Base-by-base conservation (phyloP, 2,329 filamentous ascomycete genomes). In the Leptodontidium sp. region DNA sequence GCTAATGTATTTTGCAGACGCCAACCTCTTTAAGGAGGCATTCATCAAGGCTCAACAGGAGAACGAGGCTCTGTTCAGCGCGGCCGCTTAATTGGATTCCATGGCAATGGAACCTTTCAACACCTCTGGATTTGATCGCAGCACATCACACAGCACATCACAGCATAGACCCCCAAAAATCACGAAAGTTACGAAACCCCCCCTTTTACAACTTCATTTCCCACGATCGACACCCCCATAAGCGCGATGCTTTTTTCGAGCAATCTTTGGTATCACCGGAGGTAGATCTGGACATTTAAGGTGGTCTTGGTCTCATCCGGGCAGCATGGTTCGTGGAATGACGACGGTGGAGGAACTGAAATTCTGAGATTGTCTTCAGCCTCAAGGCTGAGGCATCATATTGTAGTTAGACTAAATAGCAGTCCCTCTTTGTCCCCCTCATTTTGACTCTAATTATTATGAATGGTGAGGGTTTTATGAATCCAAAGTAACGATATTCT, bases 21-120 rank as follows among this genome's bases (percentile, higher is more conserved):
- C 96, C 86, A 97, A 98, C 82, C 85, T 90, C 70, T 98, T 99
- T 90, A 98, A 98, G 88, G 95, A 98, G 74, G 91, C 93, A 67
- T 98, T 98, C 85, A 90, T 97, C 84, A 94, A 97, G 87, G 95
- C 96, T 65, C 94, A 98, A 86, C 90, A 95, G 84, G 94, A 97
- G 81, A 99, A 98, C 83, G 94, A 96, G 86, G 89, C 88, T 74
- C 86, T 97, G 68, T 97, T 98, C 84, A 84, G 83, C 74, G 84
- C 87, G 80, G 79, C 83, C 73, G 73, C 75, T 71, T 74, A 66
- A 65, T 53, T 35, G 57, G 61, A 61, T 43, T 64, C 66, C 61
- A 70, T 71, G 59, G 64, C 59, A 55, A 66, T 64, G 58, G 67
- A 40, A 40, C 32, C 12, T 32, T 15, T 35, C 32, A 49, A 67